Evolutionary conservation across 1,139 yeast species (phyloP).

Genomic region (Magnusiomyces suaveolens): DNA sequence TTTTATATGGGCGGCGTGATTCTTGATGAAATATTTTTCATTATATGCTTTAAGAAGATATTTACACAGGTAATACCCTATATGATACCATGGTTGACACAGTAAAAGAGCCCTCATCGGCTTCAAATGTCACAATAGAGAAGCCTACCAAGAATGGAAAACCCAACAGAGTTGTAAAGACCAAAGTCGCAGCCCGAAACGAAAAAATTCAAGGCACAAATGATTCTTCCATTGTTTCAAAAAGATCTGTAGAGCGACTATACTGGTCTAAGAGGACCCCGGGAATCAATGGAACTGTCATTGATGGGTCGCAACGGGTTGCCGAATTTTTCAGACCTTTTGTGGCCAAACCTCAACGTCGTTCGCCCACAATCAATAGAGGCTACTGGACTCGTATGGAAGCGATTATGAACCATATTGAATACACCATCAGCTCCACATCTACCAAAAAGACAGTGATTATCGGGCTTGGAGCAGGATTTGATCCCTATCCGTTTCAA

Average conservation of each 20-base stretch:
- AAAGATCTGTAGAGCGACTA: slow-evolving; percentile 64
- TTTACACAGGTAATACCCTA: neutral
- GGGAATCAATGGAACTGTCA: slow-evolving; percentile 29
- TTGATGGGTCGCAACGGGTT: slow-evolving; percentile 11
- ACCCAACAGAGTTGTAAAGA: neutral
- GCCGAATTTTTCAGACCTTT: slow-evolving; percentile 54
- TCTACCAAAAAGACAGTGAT: slow-evolving; percentile 30
- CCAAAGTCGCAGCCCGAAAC: slow-evolving; percentile 3
- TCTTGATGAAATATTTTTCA: too few species aligned
- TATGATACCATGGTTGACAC: neutral
- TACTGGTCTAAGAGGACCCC: slow-evolving; percentile 39
- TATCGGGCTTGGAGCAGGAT: slow-evolving; percentile 75
- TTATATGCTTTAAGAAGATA: too few species aligned
- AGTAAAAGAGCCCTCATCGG: neutral
- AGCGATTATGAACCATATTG: slow-evolving; percentile 48
- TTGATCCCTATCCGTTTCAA: slow-evolving; percentile 54
- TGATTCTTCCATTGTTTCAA: slow-evolving; percentile 74
- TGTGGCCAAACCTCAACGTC: slow-evolving; percentile 56
- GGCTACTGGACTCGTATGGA: slow-evolving; percentile 81
- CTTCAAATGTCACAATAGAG: neutral
- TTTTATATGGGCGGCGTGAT: neutral
- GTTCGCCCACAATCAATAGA: slow-evolving; percentile 74
- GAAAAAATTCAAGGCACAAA: slow-evolving; percentile 69
- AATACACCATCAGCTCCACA: slow-evolving; percentile 24
- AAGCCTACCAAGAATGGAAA: neutral